Percentiles rank a stretch among this genome's conserved stretches.
These are phyloP conservation scores for Ceratocystis huliohia DNA, from an alignment of 2,329 filamentous ascomycete species.

Conservation along the genomic window DNA sequence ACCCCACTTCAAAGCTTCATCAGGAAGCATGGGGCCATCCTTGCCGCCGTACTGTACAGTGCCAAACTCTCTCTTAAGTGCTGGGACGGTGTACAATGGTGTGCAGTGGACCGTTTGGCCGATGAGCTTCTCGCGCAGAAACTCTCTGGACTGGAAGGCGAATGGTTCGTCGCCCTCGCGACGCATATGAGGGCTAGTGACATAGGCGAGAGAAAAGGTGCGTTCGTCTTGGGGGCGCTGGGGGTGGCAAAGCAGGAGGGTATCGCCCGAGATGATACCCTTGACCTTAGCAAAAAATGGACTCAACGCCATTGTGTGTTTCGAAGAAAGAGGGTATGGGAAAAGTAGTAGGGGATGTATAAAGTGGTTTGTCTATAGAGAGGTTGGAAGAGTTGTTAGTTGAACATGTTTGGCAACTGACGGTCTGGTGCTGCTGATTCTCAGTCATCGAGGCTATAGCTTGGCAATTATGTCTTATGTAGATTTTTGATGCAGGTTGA, in stretches of 20 bases:
- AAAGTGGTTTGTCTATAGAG: background rate
- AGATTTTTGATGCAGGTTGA: background rate
- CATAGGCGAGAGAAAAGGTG: conserved; percentile 80
- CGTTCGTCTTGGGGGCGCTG: conserved; percentile 74
- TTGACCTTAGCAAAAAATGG: conserved; percentile 66
- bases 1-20: conserved; percentile 72
- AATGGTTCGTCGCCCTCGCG: conserved; percentile 86
- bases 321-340: background rate
- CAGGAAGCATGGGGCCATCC: conserved; percentile 65
- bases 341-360: conserved; percentile 28
- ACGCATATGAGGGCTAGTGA: conserved; percentile 73
- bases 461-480: background rate
- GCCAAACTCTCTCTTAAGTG: conserved; percentile 78
- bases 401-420: background rate
- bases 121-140: conserved; percentile 68
- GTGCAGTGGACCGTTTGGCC: conserved; percentile 80
- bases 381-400: conserved; percentile 24
- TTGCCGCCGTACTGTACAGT: conserved; percentile 59
- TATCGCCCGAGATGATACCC: conserved; percentile 87
- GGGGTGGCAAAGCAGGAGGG: conserved; percentile 67
- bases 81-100: conserved; percentile 76
- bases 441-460: background rate
- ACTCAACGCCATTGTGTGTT: conserved; percentile 27
- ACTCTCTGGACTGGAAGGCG: conserved; percentile 90
- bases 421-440: background rate